Evolutionary conservation across 495 filamentous ascomycete genomes (phyloP).

Genomic region (Oleoguttula mirabilis): DNA sequence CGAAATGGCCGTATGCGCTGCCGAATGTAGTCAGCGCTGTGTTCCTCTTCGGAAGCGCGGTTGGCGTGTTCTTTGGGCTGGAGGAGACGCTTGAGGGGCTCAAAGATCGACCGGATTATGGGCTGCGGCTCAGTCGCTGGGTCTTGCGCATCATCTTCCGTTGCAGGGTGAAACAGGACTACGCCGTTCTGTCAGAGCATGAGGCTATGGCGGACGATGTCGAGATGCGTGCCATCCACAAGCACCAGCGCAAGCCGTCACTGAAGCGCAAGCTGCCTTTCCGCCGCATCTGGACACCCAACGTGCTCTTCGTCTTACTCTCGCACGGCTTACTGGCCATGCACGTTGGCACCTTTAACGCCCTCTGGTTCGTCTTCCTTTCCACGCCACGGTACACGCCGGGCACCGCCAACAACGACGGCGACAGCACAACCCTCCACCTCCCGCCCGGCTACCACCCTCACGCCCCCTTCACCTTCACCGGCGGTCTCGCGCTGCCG

Average conservation of each 20-base stretch:
- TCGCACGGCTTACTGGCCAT: constrained; percentile 56
- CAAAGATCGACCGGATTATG: constrained; percentile 39
- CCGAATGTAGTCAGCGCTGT: constrained; percentile 63
- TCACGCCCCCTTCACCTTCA: constrained; percentile 48
- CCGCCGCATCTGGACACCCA: constrained; percentile 48
- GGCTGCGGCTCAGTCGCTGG: constrained; percentile 36
- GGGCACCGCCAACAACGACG: constrained; percentile 14
- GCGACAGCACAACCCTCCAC: constrained; percentile 6
- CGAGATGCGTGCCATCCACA: constrained; percentile 2
- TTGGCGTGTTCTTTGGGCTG: constrained; percentile 49
- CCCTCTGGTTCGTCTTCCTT: constrained; percentile 61
- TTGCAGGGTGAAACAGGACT: constrained; percentile 16
- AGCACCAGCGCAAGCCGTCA: constrained; percentile 3
- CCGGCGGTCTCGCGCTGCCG: constrained; percentile 59
- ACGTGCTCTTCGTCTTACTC: constrained; percentile 49
- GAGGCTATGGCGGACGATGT: constrained; percentile 14
- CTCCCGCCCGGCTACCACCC: constrained; percentile 41
- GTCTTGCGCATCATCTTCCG: constrained; percentile 30
- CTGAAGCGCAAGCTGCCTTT: constrained; percentile 46
- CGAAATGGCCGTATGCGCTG: constrained; percentile 57
- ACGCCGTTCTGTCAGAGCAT: constrained; percentile 4
- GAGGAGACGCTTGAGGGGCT: constrained; percentile 51
- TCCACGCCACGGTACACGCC: constrained; percentile 47
- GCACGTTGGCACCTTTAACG: constrained; percentile 64
- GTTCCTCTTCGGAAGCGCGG: constrained; percentile 46